Base-by-base conservation (phyloP, 192 early-diverging fungal genomes). In the Umbelopsis sp. region DNA sequence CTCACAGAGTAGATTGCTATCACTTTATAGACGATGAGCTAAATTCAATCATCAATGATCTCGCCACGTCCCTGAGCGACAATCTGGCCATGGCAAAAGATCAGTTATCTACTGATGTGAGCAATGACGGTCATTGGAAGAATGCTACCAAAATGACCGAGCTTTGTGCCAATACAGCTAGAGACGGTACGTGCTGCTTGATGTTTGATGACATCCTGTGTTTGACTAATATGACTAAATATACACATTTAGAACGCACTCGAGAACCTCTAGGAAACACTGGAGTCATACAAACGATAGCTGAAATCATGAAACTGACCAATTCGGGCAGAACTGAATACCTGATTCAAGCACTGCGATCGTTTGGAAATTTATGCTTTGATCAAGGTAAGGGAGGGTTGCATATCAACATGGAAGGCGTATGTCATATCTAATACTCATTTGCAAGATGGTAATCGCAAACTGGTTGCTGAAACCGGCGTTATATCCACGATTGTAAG, bases 281-380 rank as follows among this genome's bases (percentile, higher is more conserved):
- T 6, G 72, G 65, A 14, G 72, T 77, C 38, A 77, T 88, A 7
- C 71, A 79, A 21, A 45, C 74, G 22, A 69, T 83, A 11, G 68
- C 81, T n/a, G 49, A 65, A 3, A 56, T 88, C 20, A 52, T 81
- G 68, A 75, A 72, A 44, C 47, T 73, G 34, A 68, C 76, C 75
- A 26, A 38, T 24, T 17, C 47, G 22, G 74, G 45, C 47, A 52
- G 52, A 41, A 73, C 10, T 56, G 69, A 59, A 11, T 74, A 47
- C 70, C 31, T 43, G 21, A 65, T 71, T 52, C 86, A 88, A 54
- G 81, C 81, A 10, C 71, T 88, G 51, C 78, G 86, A 43, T 78
- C 77, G 3, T 69, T 86, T 21, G 86, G 81, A 32, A 88, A 88
- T 44, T 66, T 86, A 9, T 88, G 85, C 36, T 80, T 88, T 65